Base-by-base conservation (phyloP, 176 grass and related monocot species). In the Typha latifolia region DNA sequence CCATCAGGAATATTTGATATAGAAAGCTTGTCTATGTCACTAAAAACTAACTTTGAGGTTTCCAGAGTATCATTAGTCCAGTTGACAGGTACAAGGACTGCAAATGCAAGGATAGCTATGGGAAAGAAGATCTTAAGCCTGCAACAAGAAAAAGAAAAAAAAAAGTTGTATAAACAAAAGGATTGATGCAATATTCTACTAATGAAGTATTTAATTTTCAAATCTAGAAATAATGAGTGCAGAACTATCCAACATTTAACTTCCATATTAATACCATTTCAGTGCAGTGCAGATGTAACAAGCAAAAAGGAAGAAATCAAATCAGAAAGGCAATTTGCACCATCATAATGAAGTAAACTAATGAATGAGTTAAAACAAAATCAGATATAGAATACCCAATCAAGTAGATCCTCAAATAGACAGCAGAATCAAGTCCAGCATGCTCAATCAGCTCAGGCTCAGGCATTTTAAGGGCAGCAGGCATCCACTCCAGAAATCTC, bases 51-150 rank as follows among this genome's bases (percentile, higher is more conserved):
- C 29, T 80, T 81, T 10, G 64, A 66, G 32, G 82, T 43, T 24
- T 78, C 11, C n/a, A 93, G 86, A 70, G 74, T 77, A 69, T 71
- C 66, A 85, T 87, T 99, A 32, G 95, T 99, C 95, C 95, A 93
- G 70, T 99, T 99, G 81, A 99, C 76, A 65, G 95, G 95, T 69
- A 87, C 84, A 71, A 99, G 82, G 76, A 99, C 68, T 69, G 62
- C 12, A 72, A 99, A 94, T 68, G 89, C 89, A 63, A 99, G 70
- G 69, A 94, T 48, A 55, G 95, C 63, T 12, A 99, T 94, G 63
- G 95, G 95, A 62, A 76, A 73, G 81, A 99, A 99, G 79, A 99
- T 99, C 73, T 99, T 99, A 66, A 99, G 74, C 77, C 95, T 99
- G 81, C 69, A 77, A 75, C 3, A 27, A 29, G 49, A 12, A 69